A percentile compares a stretch with the other conserved stretches of the same genome.
These are phyloP conservation scores for Suillus clintonianus DNA, from an alignment of 768 basidiomycete genomes.

Conservation along the genomic window DNA sequence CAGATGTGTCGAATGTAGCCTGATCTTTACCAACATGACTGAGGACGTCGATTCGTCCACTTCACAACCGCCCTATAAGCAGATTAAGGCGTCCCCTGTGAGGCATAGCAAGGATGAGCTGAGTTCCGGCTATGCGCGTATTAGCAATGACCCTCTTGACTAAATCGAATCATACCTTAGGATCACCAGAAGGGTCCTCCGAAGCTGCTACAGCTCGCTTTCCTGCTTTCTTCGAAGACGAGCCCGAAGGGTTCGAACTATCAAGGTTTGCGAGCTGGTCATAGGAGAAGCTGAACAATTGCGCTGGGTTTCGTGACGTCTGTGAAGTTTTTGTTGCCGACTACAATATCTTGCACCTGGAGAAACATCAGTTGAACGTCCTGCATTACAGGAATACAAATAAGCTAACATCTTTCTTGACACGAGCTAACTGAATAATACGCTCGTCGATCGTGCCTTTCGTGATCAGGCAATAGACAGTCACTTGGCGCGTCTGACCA, in stretches of 20 bases:
- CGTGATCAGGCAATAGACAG: constrained; percentile 93
- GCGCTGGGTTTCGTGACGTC: constrained; percentile 95
- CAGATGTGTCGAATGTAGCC: too few species aligned
- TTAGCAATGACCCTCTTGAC: neutral
- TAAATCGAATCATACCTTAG: too few species aligned
- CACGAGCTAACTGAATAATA: constrained; percentile 92
- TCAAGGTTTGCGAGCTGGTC: constrained; percentile 83
- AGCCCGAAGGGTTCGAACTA: constrained; percentile 39
- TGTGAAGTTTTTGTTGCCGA: constrained; percentile 93
- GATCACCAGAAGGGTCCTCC: constrained; percentile 35
- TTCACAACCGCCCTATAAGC: constrained; percentile 74
- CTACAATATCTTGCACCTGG: constrained; percentile 98
- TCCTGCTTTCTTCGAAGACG: constrained; percentile 37
- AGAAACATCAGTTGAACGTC: constrained; percentile 5
- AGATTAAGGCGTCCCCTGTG: constrained; percentile 88
- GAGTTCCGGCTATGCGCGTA: constrained; percentile 53
- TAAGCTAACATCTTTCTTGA: constrained; percentile 89
- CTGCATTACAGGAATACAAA: neutral
- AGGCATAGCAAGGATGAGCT: constrained; percentile 83
- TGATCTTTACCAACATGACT: too few species aligned
- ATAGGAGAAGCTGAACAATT: constrained; percentile 92
- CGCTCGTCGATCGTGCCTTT: constrained; percentile 96
- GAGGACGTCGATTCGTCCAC: too few species aligned
- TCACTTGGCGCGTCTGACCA: constrained; percentile 96
- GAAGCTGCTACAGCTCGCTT: constrained; percentile 36